Conservation (phyloP, 805 yeast species). For the Candida anglica region DNA sequence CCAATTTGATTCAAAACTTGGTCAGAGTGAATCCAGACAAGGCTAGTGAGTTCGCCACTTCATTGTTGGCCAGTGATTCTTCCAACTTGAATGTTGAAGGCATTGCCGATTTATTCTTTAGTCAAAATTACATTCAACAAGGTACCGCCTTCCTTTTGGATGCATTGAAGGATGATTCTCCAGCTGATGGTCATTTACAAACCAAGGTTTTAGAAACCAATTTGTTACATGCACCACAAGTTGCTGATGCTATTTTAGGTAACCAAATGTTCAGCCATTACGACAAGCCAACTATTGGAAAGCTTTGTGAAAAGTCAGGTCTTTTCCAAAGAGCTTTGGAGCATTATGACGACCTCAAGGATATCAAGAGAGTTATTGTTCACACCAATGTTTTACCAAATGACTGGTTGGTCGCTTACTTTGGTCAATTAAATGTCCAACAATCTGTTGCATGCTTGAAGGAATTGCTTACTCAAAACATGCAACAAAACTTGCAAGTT, state of each 20-base stretch:
- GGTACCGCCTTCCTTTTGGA: constrained; percentile 96
- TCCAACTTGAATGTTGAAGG: constrained; percentile 72
- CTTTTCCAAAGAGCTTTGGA: constrained; percentile 93
- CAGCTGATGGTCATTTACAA: constrained; percentile 94
- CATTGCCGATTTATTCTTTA: constrained; percentile 88
- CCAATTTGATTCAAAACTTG: constrained; percentile 84
- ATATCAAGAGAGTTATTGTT: constrained; percentile 90
- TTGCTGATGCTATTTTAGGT: constrained; percentile 97
- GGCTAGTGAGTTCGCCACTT: constrained; percentile 95
- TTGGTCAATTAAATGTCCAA: constrained; percentile 91
- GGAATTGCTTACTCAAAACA: constrained; percentile 74
- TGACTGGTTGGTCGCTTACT: constrained; percentile 91
- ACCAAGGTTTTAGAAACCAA: constrained; percentile 92
- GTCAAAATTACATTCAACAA: constrained; percentile 92
- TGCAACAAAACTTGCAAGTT: constrained; percentile 85
- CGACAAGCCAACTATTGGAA: constrained; percentile 90
- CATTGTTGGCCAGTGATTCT: constrained; percentile 58
- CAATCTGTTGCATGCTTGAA: constrained; percentile 84
- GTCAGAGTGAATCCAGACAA: constrained; percentile 94
- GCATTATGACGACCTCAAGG: constrained; percentile 90
- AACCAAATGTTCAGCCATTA: constrained; percentile 94
- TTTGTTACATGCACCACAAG: constrained; percentile 95
- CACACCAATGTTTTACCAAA: constrained; percentile 80
- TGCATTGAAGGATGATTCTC: constrained; percentile 89
- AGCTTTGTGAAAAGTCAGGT: constrained; percentile 94